Conservation (phyloP, 2,329 filamentous ascomycete genomes). For the Talaromyces amestolkiae region DNA sequence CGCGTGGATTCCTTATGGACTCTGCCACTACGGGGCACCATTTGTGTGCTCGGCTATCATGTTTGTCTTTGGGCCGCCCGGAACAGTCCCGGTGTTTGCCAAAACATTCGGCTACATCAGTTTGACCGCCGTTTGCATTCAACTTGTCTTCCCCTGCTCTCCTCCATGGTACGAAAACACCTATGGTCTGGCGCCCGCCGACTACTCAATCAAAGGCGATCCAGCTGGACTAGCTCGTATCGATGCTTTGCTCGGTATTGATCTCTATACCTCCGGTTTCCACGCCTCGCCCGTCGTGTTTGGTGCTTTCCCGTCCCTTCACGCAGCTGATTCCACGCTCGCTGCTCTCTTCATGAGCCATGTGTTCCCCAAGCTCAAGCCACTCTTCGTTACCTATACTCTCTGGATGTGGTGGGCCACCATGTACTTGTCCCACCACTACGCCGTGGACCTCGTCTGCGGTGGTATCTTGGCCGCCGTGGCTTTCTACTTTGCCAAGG, state of each 20-base stretch:
- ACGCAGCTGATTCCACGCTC: slow-evolving; percentile 83
- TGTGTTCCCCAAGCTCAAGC: slow-evolving; percentile 79
- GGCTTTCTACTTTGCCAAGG: slow-evolving; percentile 78
- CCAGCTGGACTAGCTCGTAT: slow-evolving; percentile 86
- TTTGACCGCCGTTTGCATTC: slow-evolving; percentile 79
- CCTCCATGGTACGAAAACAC: slow-evolving; percentile 96
- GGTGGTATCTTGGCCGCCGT: slow-evolving; percentile 75
- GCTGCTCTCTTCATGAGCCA: slow-evolving; percentile 92
- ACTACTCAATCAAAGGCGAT: slow-evolving; percentile 86
- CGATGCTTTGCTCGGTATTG: slow-evolving; percentile 83
- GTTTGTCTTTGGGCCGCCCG: slow-evolving; percentile 85
- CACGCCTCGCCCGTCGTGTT: slow-evolving; percentile 88
- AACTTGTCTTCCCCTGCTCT: slow-evolving; percentile 88
- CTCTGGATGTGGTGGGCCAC: slow-evolving; percentile 98
- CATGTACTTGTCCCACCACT: slow-evolving; percentile 97
- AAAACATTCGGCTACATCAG: slow-evolving; percentile 91
- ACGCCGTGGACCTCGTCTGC: slow-evolving; percentile 86
- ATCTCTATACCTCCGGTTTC: slow-evolving; percentile 91
- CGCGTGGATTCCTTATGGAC: slow-evolving; percentile 89
- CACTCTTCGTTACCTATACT: slow-evolving; percentile 77
- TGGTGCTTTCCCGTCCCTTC: slow-evolving; percentile 89
- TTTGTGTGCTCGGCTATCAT: slow-evolving; percentile 74
- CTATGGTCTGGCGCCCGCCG: slow-evolving; percentile 84
- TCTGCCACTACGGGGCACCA: slow-evolving; percentile 85
- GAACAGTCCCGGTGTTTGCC: slow-evolving; percentile 79